These are phyloP conservation scores for Trichoderma oligosporum DNA, from an alignment of 2,329 filamentous ascomycete genomes.

Conservation along the genomic window DNA sequence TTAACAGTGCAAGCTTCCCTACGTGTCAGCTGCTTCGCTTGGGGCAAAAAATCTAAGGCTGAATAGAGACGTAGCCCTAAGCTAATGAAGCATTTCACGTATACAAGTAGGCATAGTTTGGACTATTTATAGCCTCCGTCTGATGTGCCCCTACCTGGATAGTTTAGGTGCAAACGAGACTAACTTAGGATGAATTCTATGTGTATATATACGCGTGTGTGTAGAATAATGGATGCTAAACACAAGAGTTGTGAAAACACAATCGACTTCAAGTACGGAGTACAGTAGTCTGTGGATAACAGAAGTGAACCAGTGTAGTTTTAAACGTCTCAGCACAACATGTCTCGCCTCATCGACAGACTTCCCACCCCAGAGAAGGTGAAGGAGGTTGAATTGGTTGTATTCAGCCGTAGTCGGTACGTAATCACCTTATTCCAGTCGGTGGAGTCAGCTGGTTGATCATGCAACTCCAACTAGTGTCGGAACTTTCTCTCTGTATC, in stretches of 20 bases:
- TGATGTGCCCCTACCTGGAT: neutral
- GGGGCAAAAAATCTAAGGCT: no score
- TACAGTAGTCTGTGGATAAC: no score
- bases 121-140: neutral
- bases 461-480: slow-evolving; percentile 25
- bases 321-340: slow-evolving; percentile 15
- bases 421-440: neutral
- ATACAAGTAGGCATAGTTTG: neutral
- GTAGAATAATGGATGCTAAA: no score
- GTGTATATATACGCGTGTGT: no score
- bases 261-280: no score
- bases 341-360: slow-evolving; percentile 36
- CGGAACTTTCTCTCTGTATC: slow-evolving; percentile 36
- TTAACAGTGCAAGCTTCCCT: no score
- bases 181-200: no score
- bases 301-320: neutral
- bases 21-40: no score
- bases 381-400: slow-evolving; percentile 34
- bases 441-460: neutral
- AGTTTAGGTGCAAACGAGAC: neutral
- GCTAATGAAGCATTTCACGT: neutral
- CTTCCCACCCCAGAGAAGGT: slow-evolving; percentile 32
- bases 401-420: slow-evolving; percentile 38
- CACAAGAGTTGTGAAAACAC: no score
- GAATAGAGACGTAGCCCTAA: neutral